These are phyloP conservation scores for Penicillium vulpinum DNA, from an alignment of 2,329 filamentous ascomycete genomes.

Conservation along the genomic window DNA sequence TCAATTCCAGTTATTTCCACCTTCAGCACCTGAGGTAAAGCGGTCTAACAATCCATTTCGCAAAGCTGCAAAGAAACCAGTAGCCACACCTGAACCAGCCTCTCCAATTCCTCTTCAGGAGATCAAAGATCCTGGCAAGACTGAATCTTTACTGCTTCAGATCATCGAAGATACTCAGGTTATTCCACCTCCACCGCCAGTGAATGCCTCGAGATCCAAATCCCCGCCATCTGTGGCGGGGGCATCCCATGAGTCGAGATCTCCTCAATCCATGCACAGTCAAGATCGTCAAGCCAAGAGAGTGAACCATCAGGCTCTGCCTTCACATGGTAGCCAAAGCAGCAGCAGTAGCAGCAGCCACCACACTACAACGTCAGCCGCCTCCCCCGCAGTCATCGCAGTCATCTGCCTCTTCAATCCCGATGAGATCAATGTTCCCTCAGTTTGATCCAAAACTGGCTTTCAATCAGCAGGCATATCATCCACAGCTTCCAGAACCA, in stretches of 20 bases:
- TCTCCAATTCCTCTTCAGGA: constrained; percentile 34
- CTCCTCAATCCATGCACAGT: constrained; percentile 17
- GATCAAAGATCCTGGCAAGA: constrained; percentile 27
- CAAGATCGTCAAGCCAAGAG: constrained; percentile 16
- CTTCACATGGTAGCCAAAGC: constrained; percentile 15
- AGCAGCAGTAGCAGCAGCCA: constrained; percentile 20
- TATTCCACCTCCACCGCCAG: constrained; percentile 28
- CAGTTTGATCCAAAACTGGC: constrained; percentile 43
- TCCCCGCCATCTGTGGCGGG: constrained; percentile 15
- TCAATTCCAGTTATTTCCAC: constrained; percentile 45
- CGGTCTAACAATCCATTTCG: constrained; percentile 38
- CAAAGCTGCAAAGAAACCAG: constrained; percentile 27
- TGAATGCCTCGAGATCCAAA: constrained; percentile 19
- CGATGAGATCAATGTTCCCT: constrained; percentile 50
- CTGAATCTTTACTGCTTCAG: constrained; percentile 41
- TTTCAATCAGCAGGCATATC: constrained; percentile 40
- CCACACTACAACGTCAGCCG: constrained; percentile 11
- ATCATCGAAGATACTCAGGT: constrained; percentile 40
- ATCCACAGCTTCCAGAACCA: constrained; percentile 27
- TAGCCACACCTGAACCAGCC: constrained; percentile 21
- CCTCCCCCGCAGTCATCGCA: constrained; percentile 19
- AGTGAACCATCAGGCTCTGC: constrained; percentile 10
- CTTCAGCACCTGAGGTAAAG: constrained; percentile 33
- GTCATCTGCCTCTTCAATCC: constrained; percentile 33
- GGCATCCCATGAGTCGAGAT: constrained; percentile 12